Base-by-base conservation (phyloP, 371 early-diverging fungal species). In the Mucor piriformis region DNA sequence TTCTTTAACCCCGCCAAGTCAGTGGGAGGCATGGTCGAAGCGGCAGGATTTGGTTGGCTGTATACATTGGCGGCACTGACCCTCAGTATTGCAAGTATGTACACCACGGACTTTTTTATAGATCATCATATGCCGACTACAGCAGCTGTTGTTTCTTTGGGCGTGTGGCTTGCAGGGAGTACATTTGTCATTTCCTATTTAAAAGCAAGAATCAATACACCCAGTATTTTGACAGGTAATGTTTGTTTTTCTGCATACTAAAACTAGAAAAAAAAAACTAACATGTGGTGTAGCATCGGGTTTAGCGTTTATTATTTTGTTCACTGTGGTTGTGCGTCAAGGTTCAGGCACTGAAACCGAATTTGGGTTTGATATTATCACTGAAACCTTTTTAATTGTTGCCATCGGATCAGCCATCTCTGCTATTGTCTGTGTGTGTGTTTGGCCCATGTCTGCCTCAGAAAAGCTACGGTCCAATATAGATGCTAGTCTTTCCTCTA, bases 1-100 rank as follows among this genome's bases (percentile, higher is more conserved):
- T 88, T 87, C 60, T 86, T 87, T 38, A 83, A 82, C 59, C 88
- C 89, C 0, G 83, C 85, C 7, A 85, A 83, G 56, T 65, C 86
- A 12, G 56, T 84, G 2, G 89, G 89, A 6, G 81, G 82, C 10
- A 85, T 88, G 70, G 72, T 87, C 0, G 87, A 88, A 57, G 84
- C 85, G 7, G 82, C 82, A 20, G 62, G 72, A 1, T 80, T 72
- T 50, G 84, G 85, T 21, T 64, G 77, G 16, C 50, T 77, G 1
- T 83, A 81, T 46, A 77, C 80, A 13, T 6, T 76, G 10, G 72
- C 71, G 59, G 85, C 83, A 3, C 38, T 76, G 6, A 15, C 74
- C 1, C 46, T 85, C 15, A 72, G 71, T 15, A 20, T 86, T 12
- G 68, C 60, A 6, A 82, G 83, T 59, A 73, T 83, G 78, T 63